These are phyloP conservation scores for Helminthosporium solani DNA, from an alignment of 2,329 filamentous ascomycete genomes.

Conservation along the genomic window DNA sequence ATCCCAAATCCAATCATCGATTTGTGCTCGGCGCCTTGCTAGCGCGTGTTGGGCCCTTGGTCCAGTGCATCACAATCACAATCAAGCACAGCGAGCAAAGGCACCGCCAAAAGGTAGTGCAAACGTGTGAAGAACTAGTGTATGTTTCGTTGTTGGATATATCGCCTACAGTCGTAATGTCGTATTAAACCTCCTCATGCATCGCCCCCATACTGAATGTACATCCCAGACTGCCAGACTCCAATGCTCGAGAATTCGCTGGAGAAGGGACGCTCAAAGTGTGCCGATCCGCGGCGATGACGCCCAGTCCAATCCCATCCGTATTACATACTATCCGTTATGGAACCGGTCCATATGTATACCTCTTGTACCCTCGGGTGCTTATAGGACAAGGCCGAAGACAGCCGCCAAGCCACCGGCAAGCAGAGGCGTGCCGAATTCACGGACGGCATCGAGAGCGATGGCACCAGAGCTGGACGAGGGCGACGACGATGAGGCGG, in stretches of 20 bases:
- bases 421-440: constrained; percentile 55
- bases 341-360: constrained; percentile 31
- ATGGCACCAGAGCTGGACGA: constrained; percentile 40
- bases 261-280: constrained; percentile 6
- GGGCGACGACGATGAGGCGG: constrained; percentile 29
- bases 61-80: background rate
- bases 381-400: constrained; percentile 60
- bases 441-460: constrained; percentile 47
- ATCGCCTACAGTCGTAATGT: constrained; percentile 36
- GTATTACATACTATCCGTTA: constrained; percentile 23
- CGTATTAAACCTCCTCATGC: constrained; percentile 32
- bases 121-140: constrained; percentile 19
- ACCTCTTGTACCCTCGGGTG: constrained; percentile 8
- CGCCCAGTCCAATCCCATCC: constrained; percentile 19
- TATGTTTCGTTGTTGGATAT: constrained; percentile 35
- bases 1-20: too few relatives aligned
- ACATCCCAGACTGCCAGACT: constrained; percentile 22
- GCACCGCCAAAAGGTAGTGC: too few relatives aligned
- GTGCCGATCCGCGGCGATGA: constrained; percentile 14
- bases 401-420: constrained; percentile 56
- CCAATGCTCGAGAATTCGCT: constrained; percentile 30
- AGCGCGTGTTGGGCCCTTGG: constrained; percentile 1
- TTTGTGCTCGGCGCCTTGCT: background rate
- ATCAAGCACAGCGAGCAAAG: background rate
- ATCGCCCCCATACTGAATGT: constrained; percentile 16